Evolutionary conservation across 1,139 yeast genomes (phyloP).

Genomic region (Geotrichum candidum): DNA sequence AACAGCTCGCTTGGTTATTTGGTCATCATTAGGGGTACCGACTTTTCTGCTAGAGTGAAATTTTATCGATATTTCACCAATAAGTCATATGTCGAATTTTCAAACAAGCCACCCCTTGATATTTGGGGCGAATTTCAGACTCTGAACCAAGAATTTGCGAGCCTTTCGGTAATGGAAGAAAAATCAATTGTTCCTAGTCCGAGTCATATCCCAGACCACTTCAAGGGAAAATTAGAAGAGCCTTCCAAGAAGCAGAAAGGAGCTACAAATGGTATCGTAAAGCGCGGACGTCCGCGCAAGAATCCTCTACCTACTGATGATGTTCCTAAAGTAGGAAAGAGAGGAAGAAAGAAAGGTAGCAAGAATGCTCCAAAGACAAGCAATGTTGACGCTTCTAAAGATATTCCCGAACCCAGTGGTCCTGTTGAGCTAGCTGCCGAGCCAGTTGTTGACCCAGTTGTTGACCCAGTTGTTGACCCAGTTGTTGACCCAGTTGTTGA

Average conservation of each 20-base stretch:
- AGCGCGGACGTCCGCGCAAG: background rate
- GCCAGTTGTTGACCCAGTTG: background rate
- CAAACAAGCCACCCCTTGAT: constrained; percentile 25
- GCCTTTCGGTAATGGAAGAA: constrained; percentile 21
- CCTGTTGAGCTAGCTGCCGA: background rate
- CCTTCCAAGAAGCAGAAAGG: background rate
- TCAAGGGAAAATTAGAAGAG: background rate
- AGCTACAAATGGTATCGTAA: background rate
- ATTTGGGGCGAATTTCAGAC: constrained; percentile 30
- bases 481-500: background rate
- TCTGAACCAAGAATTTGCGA: background rate
- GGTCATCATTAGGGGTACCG: constrained; percentile 56
- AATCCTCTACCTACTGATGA: background rate
- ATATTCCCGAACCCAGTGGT: background rate
- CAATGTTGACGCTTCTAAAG: background rate
- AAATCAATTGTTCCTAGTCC: constrained; percentile 22
- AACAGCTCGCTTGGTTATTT: constrained; percentile 32
- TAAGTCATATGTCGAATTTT: constrained; percentile 35
- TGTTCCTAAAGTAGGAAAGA: background rate
- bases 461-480: background rate
- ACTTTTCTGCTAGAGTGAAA: constrained; percentile 66
- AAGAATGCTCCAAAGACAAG: background rate
- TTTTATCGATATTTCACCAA: constrained; percentile 63
- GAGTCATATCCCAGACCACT: background rate
- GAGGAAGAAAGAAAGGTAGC: background rate